Evolutionary conservation across 345 rosid species (phyloP).

Genomic region (Garcia nutans): DNA sequence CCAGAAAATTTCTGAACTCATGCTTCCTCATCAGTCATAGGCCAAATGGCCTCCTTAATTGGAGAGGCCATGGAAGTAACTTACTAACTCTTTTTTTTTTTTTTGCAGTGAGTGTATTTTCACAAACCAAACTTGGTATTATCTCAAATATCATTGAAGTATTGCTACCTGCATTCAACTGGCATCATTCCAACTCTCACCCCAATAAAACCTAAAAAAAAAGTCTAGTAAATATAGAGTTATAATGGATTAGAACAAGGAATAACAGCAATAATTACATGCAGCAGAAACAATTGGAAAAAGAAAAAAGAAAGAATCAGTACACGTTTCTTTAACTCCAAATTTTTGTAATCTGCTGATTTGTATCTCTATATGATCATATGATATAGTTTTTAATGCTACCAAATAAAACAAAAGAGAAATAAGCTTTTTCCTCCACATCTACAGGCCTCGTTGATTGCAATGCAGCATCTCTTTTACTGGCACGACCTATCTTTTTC

Average conservation of each 20-base stretch:
- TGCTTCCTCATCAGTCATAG: not conserved
- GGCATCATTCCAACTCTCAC: no score
- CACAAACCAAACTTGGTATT: no score
- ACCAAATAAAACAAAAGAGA: slow-evolving; percentile 20
- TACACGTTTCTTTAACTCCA: not conserved
- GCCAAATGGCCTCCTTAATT: not conserved
- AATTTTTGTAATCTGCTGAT: not conserved
- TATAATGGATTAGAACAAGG: not conserved
- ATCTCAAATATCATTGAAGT: no score
- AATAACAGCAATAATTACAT: not conserved
- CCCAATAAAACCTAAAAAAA: no score
- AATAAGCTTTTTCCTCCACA: not conserved
- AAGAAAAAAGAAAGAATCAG: not conserved
- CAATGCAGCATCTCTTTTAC: not conserved
- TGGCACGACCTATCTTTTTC: not conserved
- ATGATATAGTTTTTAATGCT: not conserved
- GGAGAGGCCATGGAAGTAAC: no score
- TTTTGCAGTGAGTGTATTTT: no score
- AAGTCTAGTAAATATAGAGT: no score
- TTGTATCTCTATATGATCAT: not conserved
- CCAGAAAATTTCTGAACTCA: not conserved
- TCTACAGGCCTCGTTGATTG: not conserved
- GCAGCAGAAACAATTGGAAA: not conserved
- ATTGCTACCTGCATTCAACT: no score
- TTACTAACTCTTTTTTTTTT: no score